Evolutionary conservation across 768 basidiomycete species (phyloP), one percentile per base, ranked within the genome.

Genomic region (Russula compacta): DNA sequence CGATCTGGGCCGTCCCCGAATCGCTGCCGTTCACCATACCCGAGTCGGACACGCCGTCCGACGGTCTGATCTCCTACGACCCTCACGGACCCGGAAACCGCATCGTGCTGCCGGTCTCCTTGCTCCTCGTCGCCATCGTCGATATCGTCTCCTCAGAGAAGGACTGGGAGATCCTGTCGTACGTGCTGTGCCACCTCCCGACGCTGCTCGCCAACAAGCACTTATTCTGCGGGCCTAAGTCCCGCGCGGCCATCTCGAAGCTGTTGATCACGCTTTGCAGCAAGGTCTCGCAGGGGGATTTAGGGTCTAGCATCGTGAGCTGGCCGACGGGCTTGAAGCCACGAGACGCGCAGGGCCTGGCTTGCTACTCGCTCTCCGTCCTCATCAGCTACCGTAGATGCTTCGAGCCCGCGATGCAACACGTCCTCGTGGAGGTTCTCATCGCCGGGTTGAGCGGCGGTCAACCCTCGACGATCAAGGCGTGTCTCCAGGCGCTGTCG

Each of bases 161-260:
- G 49, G 90, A 86, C 63, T 98, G 95, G 95, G 97, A 98, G 60
- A 78, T 98, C 43, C 78, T 97, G 11, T 92, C 93, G 2, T 98
- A 97, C 68, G 77, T 94, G 5, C 78, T 99, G 5, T 92, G 89
- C 69, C 89, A 95, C 74, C 79, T 99, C 0, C 95, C 97, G 1
- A 79, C 84, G 9, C 94, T 98, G 70, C 79, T 98, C 10, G 78
- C 89, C 59, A 98, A 98, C 79, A 98, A 98, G 72, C 93, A 98
- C 68, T 79, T 98, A 55, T 95, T 97, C 72, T 97, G 95, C 69
- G 97, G 97, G 1, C 91, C 91, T 0, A 83, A 83, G 53, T 84
- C 88, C 33, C 77, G 84, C n/a, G 73, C 70, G 14, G 79, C 81
- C 10, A 79, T 95, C 21, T 76, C 82, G 6, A 78, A 75, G 51